These are phyloP conservation scores for Fragilariopsis cylindrus DNA, from an alignment of 108 stramenopile genomes.

Conservation along the genomic window DNA sequence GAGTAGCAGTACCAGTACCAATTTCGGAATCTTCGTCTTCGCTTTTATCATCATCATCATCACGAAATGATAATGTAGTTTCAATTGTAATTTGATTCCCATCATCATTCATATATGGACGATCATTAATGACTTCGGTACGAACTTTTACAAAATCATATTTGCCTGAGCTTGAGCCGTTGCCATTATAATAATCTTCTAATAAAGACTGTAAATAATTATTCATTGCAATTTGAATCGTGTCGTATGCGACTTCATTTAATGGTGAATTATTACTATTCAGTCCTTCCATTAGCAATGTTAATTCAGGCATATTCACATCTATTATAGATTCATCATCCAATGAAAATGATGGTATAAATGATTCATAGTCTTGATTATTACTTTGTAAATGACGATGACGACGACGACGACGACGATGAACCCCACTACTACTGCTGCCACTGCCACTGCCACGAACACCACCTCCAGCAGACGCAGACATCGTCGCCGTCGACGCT, in stretches of 20 bases:
- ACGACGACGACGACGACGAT: slow-evolving; percentile 5
- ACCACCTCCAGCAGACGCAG: too few species aligned
- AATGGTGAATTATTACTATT: neutral
- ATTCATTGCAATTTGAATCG: slow-evolving; percentile 1
- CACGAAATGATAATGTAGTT: neutral
- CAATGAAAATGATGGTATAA: slow-evolving; percentile 7
- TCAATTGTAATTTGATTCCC: neutral
- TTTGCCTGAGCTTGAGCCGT: neutral
- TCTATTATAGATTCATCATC: neutral
- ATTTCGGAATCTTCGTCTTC: neutral
- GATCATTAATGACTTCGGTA: neutral
- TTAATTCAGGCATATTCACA: neutral
- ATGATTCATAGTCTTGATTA: neutral
- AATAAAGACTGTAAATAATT: neutral
- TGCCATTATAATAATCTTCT: neutral
- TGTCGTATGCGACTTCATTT: neutral
- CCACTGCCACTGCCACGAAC: too few species aligned
- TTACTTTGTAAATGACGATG: slow-evolving; percentile 11
- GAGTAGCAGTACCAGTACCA: neutral
- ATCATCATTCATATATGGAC: neutral
- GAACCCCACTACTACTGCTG: too few species aligned
- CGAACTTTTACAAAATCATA: neutral
- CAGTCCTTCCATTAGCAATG: neutral
- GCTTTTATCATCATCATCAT: neutral
- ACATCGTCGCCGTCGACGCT: too few species aligned